Percentiles rank a stretch among this genome's conserved stretches.
Conservation (phyloP, 176 grass and related monocot species). For the Rhynchospora tenuis region DNA sequence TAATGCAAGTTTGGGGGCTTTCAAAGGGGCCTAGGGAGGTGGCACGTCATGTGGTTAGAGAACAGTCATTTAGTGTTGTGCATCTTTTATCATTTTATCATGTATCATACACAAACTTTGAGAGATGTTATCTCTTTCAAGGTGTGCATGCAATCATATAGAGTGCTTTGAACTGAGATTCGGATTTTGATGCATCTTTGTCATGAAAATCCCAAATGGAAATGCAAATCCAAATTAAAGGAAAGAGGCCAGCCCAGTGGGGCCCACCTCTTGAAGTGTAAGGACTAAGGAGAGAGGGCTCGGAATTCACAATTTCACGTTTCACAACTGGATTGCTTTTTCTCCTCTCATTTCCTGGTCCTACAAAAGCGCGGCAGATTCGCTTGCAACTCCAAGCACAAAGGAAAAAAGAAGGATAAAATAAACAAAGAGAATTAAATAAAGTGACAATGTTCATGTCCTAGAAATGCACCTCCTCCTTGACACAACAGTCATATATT, state of each 20-base stretch:
- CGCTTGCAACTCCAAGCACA: slow-evolving; percentile 62
- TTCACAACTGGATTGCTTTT: slow-evolving; percentile 29
- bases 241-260: not conserved
- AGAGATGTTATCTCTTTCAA: not conserved
- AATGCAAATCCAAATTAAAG: slow-evolving; percentile 28
- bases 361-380: slow-evolving; percentile 79
- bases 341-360: slow-evolving; percentile 49
- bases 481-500: not conserved
- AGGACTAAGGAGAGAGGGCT: not conserved
- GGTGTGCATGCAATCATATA: not conserved
- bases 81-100: not conserved
- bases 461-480: slow-evolving; percentile 1
- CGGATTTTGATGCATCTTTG: slow-evolving; percentile 21
- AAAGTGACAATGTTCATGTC: not conserved
- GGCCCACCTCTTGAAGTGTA: slow-evolving; percentile 30
- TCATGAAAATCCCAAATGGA: slow-evolving; percentile 3
- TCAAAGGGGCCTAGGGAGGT: no score
- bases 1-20: no score
- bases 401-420: slow-evolving; percentile 28
- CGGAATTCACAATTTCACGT: slow-evolving; percentile 46
- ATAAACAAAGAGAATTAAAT: not conserved
- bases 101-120: slow-evolving; percentile 5
- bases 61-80: not conserved
- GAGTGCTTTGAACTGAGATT: slow-evolving; percentile 4
- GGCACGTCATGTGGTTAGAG: no score